Evolutionary conservation across 2,329 filamentous ascomycete species (phyloP).

Genomic region (Phaeosphaeria sp.): DNA sequence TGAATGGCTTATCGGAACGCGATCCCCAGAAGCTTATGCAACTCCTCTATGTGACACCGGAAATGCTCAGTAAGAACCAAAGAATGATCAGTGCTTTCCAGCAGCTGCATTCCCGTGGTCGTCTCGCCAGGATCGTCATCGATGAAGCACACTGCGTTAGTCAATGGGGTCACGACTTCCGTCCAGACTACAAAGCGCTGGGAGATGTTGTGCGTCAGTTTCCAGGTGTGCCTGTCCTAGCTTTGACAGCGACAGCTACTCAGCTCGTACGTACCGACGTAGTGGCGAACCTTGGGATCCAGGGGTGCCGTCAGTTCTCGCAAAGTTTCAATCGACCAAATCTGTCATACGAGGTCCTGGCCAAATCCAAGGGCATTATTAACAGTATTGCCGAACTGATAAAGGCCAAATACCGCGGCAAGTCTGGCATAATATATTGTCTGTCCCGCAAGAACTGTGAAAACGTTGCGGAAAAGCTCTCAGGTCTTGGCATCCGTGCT

Average conservation of each 20-base stretch:
- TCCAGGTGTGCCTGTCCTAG: conserved; percentile 86
- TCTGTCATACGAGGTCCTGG: conserved; percentile 82
- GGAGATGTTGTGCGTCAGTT: conserved; percentile 76
- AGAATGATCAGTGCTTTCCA: conserved; percentile 71
- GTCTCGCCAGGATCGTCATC: conserved; percentile 89
- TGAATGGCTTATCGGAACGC: conserved; percentile 66
- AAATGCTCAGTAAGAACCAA: conserved; percentile 88
- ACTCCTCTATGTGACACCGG: conserved; percentile 92
- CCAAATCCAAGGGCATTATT: conserved; percentile 69
- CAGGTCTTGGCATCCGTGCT: conserved; percentile 71
- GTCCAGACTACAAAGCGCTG: conserved; percentile 90
- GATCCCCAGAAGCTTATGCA: conserved; percentile 80
- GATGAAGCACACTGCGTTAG: conserved; percentile 99
- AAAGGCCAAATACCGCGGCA: conserved; percentile 68
- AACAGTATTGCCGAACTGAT: conserved; percentile 70
- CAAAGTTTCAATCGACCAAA: conserved; percentile 99
- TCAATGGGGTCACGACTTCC: conserved; percentile 98
- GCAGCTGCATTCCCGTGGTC: conserved; percentile 70
- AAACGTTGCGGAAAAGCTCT: conserved; percentile 74
- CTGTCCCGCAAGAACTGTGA: conserved; percentile 86
- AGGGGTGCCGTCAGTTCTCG: conserved; percentile 76
- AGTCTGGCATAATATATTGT: conserved; percentile 93
- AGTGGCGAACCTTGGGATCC: conserved; percentile 87
- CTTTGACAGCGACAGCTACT: conserved; percentile 93
- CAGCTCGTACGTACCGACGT: conserved; percentile 91